Conservation (phyloP, 2,329 filamentous ascomycete species). For the Fonsecaea pugnacius region DNA sequence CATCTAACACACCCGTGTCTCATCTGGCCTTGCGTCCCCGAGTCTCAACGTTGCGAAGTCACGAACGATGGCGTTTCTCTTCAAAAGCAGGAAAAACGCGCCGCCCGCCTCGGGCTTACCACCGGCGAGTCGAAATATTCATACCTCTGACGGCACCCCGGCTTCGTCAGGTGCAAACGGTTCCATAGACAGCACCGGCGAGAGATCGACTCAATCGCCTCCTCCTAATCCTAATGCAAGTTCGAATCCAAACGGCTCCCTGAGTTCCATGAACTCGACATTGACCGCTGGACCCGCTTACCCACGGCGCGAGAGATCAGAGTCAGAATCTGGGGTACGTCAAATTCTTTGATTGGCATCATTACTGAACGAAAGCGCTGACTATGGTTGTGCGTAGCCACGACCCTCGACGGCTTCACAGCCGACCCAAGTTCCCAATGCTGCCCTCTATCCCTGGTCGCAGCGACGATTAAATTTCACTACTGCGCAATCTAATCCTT, state of each 20-base stretch:
- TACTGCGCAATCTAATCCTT: conserved; percentile 79
- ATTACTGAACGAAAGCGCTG: conserved; percentile 27
- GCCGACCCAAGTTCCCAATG: conserved; percentile 65
- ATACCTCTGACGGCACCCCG: conserved; percentile 58
- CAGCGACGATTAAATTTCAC: conserved; percentile 86
- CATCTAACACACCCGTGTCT: conserved; percentile 19
- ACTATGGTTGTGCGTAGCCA: conserved; percentile 23
- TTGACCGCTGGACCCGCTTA: conserved; percentile 30
- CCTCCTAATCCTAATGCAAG: conserved; percentile 29
- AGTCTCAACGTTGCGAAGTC: conserved; percentile 7
- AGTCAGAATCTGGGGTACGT: conserved; percentile 61
- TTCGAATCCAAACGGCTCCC: conserved; percentile 32
- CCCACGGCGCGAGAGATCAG: conserved; percentile 58
- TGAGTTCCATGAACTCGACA: conserved; percentile 31
- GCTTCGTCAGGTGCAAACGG: conserved; percentile 53
- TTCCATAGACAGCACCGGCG: conserved; percentile 38
- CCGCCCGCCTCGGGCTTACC: conserved; percentile 50
- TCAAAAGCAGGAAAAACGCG: conserved; percentile 73
- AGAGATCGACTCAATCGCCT: conserved; percentile 33
- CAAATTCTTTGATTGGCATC: neutral
- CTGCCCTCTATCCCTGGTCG: conserved; percentile 93
- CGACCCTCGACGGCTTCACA: conserved; percentile 38
- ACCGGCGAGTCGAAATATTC: conserved; percentile 60
- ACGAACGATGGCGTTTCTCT: conserved; percentile 72
- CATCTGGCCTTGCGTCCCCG: conserved; percentile 13